These are phyloP conservation scores for Rhizophora apiculata DNA, from an alignment of 345 rosid genomes.

Conservation along the genomic window DNA sequence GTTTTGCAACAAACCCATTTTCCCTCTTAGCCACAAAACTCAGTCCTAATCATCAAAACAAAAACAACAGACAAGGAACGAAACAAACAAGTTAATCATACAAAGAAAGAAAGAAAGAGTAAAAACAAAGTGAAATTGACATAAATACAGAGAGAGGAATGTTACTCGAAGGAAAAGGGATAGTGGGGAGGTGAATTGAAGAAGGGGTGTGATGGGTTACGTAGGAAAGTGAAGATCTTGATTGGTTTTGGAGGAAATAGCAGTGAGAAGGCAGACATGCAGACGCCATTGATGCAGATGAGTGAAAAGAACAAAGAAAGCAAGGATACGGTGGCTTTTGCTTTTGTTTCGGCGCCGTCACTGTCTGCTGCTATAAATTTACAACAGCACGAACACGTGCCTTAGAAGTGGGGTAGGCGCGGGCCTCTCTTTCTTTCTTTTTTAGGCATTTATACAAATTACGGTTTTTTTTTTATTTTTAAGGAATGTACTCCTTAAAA, in stretches of 20 bases:
- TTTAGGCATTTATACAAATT: too few relatives aligned
- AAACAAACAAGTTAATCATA: background rate
- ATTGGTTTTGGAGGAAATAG: background rate
- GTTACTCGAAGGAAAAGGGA: slow-evolving; percentile 22
- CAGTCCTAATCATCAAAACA: slow-evolving; percentile 32
- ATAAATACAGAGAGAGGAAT: background rate
- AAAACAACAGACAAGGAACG: background rate
- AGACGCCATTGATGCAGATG: too few relatives aligned
- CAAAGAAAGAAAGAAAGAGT: background rate
- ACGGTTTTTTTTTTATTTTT: too few relatives aligned
- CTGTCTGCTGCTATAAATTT: too few relatives aligned
- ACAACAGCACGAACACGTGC: too few relatives aligned
- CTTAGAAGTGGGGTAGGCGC: too few relatives aligned
- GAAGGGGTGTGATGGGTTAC: slow-evolving; percentile 11
- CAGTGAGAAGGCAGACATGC: too few relatives aligned
- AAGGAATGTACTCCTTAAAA: too few relatives aligned
- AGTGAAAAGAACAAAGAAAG: too few relatives aligned
- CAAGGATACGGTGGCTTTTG: too few relatives aligned
- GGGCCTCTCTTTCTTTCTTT: rapidly evolving
- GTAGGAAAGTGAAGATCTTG: slow-evolving; percentile 18
- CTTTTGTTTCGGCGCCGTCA: too few relatives aligned
- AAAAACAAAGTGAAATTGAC: background rate
- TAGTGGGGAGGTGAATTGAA: background rate
- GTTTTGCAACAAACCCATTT: slow-evolving; percentile 36
- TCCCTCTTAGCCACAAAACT: slow-evolving; percentile 36